Evolutionary conservation across 306 rosid genomes (phyloP), one percentile per base, ranked within the genome.

Genomic region (Cajanus cajan): DNA sequence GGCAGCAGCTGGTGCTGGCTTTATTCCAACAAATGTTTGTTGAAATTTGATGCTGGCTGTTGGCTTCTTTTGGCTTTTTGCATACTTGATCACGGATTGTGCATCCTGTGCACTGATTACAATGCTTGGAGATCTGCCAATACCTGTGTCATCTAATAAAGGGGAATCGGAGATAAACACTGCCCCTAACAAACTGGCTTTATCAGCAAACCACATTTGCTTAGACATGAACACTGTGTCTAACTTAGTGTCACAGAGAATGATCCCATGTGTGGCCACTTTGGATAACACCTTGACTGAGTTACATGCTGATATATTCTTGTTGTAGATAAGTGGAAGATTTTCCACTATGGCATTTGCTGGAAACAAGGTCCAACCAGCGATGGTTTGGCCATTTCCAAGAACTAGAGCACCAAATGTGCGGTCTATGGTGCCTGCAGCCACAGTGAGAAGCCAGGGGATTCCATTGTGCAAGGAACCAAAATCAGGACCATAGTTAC

Each of bases 311-410:
- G 87, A 79, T 8, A 61, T 7, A 21, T 8, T 57, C 34, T 61
- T 75, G 8, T 75, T 43, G 63, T 84, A 84, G 18, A 79, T 48
- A 68, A 75, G 78, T 54, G 18, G 75, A 45, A 74, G 18, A 34
- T 84, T 14, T 13, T 75, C 51, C 6, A 75, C 82, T 0, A 62
- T 21, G 8, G 84, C 75, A 63, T 69, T 76, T 31, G 65, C 81
- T 3, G 81, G 52, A 66, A 74, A 84, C 65, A 84, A 34, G 25
- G 81, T 79, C 87, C 81, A 84, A 9, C 87, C 87, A 6, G 52
- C 31, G 7, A 74, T 61, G 16, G 13, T 75, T 62, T 79, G 62
- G 12, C 82, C 82, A 48, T 79, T 83, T 59, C 87, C 81, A 4
- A 79, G 79, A 39, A 65, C 0, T 13, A 79, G 52, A 41, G 48